Conservation (phyloP, 2,329 filamentous ascomycete genomes). For the Paecilomyces variotii region DNA sequence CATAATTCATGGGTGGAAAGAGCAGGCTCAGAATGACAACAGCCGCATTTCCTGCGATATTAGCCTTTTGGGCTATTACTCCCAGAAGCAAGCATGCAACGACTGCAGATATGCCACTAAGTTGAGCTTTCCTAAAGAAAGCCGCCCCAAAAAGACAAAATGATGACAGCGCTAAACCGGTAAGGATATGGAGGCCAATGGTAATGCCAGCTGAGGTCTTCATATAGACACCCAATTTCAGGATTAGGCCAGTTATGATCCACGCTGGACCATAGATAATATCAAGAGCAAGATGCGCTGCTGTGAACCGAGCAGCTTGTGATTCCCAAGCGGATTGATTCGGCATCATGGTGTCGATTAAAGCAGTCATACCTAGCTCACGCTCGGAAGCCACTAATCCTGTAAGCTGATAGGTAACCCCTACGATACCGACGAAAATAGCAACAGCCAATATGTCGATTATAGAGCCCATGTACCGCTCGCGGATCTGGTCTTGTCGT, state of each 20-base stretch:
- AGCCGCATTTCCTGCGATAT: slow-evolving; percentile 49
- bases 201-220: slow-evolving; percentile 58
- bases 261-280: slow-evolving; percentile 74
- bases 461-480: slow-evolving; percentile 63
- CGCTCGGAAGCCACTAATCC: slow-evolving; percentile 79
- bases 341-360: slow-evolving; percentile 88
- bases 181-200: slow-evolving; percentile 64
- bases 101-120: slow-evolving; percentile 73
- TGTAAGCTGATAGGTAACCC: slow-evolving; percentile 77
- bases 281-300: slow-evolving; percentile 73
- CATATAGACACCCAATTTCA: slow-evolving; percentile 56
- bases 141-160: slow-evolving; percentile 73
- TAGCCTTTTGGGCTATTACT: slow-evolving; percentile 71
- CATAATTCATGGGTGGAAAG: slow-evolving; percentile 82
- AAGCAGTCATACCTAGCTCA: slow-evolving; percentile 77
- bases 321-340: slow-evolving; percentile 66
- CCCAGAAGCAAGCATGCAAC: slow-evolving; percentile 67
- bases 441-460: slow-evolving; percentile 69
- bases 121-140: slow-evolving; percentile 79
- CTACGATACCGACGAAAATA: slow-evolving; percentile 71
- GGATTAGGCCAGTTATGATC: slow-evolving; percentile 64
- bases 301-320: slow-evolving; percentile 67
- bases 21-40: slow-evolving; percentile 65
- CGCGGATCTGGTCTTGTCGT: slow-evolving; percentile 57
- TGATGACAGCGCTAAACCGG: slow-evolving; percentile 69